These are phyloP conservation scores for Corynespora cassiicola DNA, from an alignment of 2,329 filamentous ascomycete genomes.

Conservation along the genomic window DNA sequence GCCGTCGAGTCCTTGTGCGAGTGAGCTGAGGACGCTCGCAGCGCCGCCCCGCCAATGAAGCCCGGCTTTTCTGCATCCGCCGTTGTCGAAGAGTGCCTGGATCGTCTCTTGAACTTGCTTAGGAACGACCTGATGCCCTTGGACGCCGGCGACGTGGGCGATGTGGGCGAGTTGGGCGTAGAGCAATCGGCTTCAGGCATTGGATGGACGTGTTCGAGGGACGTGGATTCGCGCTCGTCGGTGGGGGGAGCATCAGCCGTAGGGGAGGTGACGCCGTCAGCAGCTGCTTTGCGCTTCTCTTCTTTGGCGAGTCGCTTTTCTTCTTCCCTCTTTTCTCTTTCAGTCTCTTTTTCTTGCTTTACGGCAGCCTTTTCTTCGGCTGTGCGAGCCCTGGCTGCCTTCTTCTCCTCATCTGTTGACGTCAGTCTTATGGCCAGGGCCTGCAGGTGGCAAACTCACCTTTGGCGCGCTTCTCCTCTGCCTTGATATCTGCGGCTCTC, in stretches of 20 bases:
- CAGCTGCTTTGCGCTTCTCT: slow-evolving; percentile 60
- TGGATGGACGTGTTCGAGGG: too few species aligned
- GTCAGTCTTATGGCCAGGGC: too few species aligned
- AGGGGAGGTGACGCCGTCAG: slow-evolving; percentile 10
- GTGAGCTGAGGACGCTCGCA: slow-evolving; percentile 28
- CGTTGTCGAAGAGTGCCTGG: slow-evolving; percentile 32
- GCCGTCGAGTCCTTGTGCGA: slow-evolving; percentile 7
- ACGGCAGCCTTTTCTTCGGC: slow-evolving; percentile 56
- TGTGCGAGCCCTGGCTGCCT: slow-evolving; percentile 53
- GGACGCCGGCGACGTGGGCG: slow-evolving; percentile 31
- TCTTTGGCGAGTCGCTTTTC: slow-evolving; percentile 58
- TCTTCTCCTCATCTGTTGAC: slow-evolving; percentile 61
- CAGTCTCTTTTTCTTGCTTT: slow-evolving; percentile 47
- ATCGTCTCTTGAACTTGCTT: slow-evolving; percentile 47
- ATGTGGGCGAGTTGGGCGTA: slow-evolving; percentile 28
- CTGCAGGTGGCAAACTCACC: slow-evolving; percentile 54
- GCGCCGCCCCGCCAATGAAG: slow-evolving; percentile 53
- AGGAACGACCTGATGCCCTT: slow-evolving; percentile 47
- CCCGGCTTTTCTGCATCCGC: slow-evolving; percentile 34
- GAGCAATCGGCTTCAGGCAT: slow-evolving; percentile 16
- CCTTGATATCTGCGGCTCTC: slow-evolving; percentile 52
- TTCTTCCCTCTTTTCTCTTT: slow-evolving; percentile 59
- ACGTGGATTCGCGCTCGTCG: slow-evolving; percentile 11
- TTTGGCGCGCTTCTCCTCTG: slow-evolving; percentile 57
- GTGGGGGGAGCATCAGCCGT: slow-evolving; percentile 8